These are phyloP conservation scores for Pythium brachiatum DNA, from an alignment of 352 stramenopile species.

Conservation along the genomic window DNA sequence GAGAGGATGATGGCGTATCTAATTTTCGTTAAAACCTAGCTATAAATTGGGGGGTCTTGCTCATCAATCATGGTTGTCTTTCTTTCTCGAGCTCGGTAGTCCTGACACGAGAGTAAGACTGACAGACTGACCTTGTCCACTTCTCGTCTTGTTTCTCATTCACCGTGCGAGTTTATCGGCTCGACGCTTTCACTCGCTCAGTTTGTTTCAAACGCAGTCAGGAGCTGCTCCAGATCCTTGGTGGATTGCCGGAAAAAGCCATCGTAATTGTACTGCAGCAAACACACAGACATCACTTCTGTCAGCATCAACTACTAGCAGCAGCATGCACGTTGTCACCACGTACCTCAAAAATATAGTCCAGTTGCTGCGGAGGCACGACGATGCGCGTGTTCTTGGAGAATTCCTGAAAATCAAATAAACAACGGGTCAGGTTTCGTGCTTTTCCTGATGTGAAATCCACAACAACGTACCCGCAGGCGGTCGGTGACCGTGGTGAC, in stretches of 20 bases:
- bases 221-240: conserved; percentile 62
- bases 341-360: conserved; percentile 89
- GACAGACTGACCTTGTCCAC: conserved; percentile 13
- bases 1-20: conserved; percentile 13
- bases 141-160: neutral
- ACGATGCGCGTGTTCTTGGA: conserved; percentile 63
- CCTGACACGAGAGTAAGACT: neutral
- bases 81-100: neutral
- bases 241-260: conserved; percentile 82
- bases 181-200: conserved; percentile 11
- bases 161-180: neutral
- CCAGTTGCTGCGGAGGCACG: conserved; percentile 72
- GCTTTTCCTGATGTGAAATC: too few species aligned
- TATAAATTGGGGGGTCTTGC: conserved; percentile 12
- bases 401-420: conserved; percentile 44
- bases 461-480: conserved; percentile 48
- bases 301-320: neutral
- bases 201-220: conserved; percentile 51
- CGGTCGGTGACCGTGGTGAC: conserved; percentile 60
- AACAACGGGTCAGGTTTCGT: neutral
- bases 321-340: neutral
- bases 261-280: conserved; percentile 79
- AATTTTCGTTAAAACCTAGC: conserved; percentile 26
- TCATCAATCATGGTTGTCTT: neutral
- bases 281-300: conserved; percentile 7